Percentiles rank a stretch among this genome's conserved stretches.
These are phyloP conservation scores for Aureobasidium musti DNA, from an alignment of 2,329 filamentous ascomycete species.

Conservation along the genomic window DNA sequence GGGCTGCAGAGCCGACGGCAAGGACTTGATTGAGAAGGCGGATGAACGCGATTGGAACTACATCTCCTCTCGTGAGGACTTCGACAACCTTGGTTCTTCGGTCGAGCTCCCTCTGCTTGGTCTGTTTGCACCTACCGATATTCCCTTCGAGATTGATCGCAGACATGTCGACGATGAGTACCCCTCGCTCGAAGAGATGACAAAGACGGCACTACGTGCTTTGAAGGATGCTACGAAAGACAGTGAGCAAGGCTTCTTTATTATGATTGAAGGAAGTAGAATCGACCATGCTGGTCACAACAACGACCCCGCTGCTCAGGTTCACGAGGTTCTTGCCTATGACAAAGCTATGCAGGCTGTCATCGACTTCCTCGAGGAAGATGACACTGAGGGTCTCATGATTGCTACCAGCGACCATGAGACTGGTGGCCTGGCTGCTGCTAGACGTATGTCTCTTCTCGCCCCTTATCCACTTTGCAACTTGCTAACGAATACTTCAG, in stretches of 20 bases:
- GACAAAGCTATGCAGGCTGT: constrained; percentile 83
- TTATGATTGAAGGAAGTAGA: constrained; percentile 96
- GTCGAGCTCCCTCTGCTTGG: constrained; percentile 81
- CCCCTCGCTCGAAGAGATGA: constrained; percentile 90
- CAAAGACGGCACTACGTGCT: constrained; percentile 74
- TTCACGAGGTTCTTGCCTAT: constrained; percentile 90
- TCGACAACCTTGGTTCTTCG: constrained; percentile 72
- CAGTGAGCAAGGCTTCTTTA: constrained; percentile 90
- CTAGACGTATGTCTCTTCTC: constrained; percentile 62
- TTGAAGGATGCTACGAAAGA: constrained; percentile 79
- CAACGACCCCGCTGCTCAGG: constrained; percentile 58
- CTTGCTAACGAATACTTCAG: constrained; percentile 36
- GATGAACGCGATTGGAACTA: constrained; percentile 81
- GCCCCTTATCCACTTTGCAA: no score
- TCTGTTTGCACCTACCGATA: constrained; percentile 77
- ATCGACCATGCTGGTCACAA: constrained; percentile 88
- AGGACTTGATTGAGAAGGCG: constrained; percentile 73
- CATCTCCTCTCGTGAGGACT: constrained; percentile 68
- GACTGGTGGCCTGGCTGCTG: constrained; percentile 83
- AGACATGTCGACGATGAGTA: constrained; percentile 75
- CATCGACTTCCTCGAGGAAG: constrained; percentile 77
- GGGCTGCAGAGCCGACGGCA: constrained; percentile 78
- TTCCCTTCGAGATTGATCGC: constrained; percentile 93
- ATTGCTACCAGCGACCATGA: constrained; percentile 95
- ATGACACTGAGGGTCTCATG: constrained; percentile 72